Conservation (phyloP, 176 grass and related monocot species). For the Metroxylon sagu region DNA sequence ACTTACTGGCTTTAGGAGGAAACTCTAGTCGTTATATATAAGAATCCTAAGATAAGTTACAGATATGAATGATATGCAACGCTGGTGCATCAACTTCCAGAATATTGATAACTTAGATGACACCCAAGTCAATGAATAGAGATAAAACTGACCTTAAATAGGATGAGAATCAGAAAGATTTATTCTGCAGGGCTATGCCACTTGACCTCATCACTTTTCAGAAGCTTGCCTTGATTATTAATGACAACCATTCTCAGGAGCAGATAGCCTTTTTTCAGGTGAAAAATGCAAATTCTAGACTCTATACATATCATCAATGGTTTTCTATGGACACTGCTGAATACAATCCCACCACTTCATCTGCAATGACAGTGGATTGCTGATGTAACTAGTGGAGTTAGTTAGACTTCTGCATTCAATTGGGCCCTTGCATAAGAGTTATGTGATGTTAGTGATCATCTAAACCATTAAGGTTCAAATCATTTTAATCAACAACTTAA, state of each 20-base stretch:
- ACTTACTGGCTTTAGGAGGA: no score
- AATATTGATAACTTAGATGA: no score
- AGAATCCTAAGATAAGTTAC: no score
- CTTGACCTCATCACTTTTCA: neutral
- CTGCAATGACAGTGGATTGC: neutral
- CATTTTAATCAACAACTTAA: neutral
- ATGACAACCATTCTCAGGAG: neutral
- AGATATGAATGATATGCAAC: no score
- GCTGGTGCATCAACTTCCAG: no score
- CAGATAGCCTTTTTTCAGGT: neutral
- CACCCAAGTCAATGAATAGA: no score
- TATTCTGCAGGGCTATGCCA: neutral
- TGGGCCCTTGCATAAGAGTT: neutral
- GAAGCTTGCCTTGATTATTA: neutral
- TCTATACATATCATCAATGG: neutral
- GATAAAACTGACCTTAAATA: no score
- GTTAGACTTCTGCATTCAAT: neutral
- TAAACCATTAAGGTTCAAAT: neutral
- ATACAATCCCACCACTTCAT: no score
- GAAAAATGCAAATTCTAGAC: neutral
- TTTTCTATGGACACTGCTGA: no score
- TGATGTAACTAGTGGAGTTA: conserved; percentile 2
- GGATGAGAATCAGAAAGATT: no score
- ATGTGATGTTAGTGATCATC: neutral
- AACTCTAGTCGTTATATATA: no score